Base-by-base conservation (phyloP, 1,284 basidiomycete species). In the Puccinia novopanici region DNA sequence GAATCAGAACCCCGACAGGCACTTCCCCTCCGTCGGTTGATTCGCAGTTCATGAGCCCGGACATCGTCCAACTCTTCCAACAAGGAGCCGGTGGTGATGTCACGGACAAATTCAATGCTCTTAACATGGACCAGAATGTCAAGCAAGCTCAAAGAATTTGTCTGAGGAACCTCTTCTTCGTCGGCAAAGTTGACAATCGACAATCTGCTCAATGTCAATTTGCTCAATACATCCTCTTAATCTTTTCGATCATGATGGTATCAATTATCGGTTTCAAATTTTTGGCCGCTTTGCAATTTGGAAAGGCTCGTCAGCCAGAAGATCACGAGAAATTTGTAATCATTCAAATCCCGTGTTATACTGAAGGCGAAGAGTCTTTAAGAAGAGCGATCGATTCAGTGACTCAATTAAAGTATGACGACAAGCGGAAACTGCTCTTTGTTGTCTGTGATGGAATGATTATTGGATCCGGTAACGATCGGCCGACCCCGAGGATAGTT, bases 371-470 rank as follows among this genome's bases (percentile, higher is more conserved):
- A 83, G 87, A 90, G 48, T 98, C 94, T 3, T 89, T 99, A 82
- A 90, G 92, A 82, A 89, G 89, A 84, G 98, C 96, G 5, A 96
- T 99, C 86, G 94, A 99, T 86, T 98, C 95, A 24, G 88, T 99
- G 80, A 93, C 96, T 9, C 91, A 92, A 84, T 89, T 98, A 86
- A 95, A 94, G 86, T 99, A 98, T 85, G 95, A 99, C 85, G 95
- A 99, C 88, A 99, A 98, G 87, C 92, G 95, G 80, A 99, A 98
- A 87, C 88, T 99, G 4, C 88, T 98, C 40, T 91, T 98, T 82
- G 88, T 99, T 87, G 92, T 99, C 84, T 99, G 97, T 85, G 96
- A 99, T 86, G 96, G 97, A 84, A 99, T 95, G 90, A 98, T 99
- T 83, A 93, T 98, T 82, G 96, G 97, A 86, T 92, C 92, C 19